Percentiles rank a stretch among this genome's conserved stretches.
Conservation (phyloP, 78 protist genomes). For the Dictyostelium intermedium region DNA sequence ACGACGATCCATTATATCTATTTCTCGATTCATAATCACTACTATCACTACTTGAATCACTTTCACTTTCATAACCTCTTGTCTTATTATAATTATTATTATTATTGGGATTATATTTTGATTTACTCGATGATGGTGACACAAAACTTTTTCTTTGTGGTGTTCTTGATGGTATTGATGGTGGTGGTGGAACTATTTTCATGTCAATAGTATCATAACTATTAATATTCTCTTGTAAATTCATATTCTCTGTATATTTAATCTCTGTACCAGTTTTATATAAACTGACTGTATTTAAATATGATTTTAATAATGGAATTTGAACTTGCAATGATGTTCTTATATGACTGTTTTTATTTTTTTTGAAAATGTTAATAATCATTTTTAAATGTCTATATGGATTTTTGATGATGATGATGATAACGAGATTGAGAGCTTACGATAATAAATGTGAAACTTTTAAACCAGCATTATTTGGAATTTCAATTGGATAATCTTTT, state of each 20-base stretch:
- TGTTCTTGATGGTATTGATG: neutral
- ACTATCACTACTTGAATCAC: neutral
- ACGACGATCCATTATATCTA: neutral
- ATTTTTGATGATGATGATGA: neutral
- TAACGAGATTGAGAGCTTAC: too few relatives aligned
- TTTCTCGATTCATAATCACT: neutral
- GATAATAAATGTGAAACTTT: neutral
- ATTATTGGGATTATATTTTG: neutral
- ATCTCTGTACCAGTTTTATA: neutral
- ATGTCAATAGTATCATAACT: constrained; percentile 5
- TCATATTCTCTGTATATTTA: neutral
- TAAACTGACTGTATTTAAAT: neutral
- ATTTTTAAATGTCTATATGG: neutral
- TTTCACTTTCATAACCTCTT: neutral
- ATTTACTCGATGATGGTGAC: neutral
- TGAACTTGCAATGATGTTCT: neutral
- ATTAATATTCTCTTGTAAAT: neutral
- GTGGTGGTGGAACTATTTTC: neutral
- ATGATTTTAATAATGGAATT: neutral
- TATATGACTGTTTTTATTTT: constrained; percentile 1
- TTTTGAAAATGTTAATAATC: neutral
- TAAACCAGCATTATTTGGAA: constrained; percentile 71
- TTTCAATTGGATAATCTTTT: constrained; percentile 29
- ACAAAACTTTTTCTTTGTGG: neutral
- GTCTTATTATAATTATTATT: neutral